A percentile compares a stretch with the other conserved stretches of the same genome.
phyloP scores from a whole-genome alignment of 2,329 filamentous ascomycete genomes.

The Aspergillus terreus region DNA sequence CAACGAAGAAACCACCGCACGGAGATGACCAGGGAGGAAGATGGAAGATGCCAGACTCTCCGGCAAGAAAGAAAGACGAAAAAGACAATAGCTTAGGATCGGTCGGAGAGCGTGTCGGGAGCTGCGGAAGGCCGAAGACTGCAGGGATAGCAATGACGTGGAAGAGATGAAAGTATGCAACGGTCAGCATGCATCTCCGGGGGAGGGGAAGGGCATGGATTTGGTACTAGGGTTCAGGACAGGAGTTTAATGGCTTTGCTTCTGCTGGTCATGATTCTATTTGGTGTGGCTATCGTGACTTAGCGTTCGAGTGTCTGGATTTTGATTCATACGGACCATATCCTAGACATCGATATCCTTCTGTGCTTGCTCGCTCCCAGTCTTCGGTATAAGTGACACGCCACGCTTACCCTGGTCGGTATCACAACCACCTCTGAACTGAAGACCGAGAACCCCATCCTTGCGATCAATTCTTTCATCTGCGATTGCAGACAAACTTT shows the following conservation, averaged over 20 bases:
- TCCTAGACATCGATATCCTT: too few relatives aligned
- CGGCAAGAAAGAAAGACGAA: neutral
- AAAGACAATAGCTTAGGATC: neutral
- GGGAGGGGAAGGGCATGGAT: neutral
- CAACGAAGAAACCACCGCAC: neutral
- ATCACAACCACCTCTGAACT: too few relatives aligned
- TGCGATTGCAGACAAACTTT: neutral
- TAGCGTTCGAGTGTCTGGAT: too few relatives aligned
- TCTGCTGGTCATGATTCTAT: neutral
- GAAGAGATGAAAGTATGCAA: slow-evolving; percentile 3
- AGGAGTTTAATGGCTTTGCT: neutral
- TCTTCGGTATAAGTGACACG: too few relatives aligned
- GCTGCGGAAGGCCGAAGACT: slow-evolving; percentile 3
- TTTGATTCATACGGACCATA: too few relatives aligned
- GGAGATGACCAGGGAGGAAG: neutral
- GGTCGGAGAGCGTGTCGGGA: slow-evolving; percentile 1
- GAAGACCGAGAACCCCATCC: too few relatives aligned
- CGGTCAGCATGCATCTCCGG: neutral
- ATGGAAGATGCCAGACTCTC: neutral
- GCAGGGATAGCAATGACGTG: slow-evolving; percentile 5
- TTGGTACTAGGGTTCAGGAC: neutral
- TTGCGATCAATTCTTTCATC: too few relatives aligned
- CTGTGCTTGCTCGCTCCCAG: too few relatives aligned
- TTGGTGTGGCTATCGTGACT: neutral
- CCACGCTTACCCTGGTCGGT: too few relatives aligned